phyloP scores from a whole-genome alignment of 768 basidiomycete species.

The Brasilioporus rufonigricans region DNA sequence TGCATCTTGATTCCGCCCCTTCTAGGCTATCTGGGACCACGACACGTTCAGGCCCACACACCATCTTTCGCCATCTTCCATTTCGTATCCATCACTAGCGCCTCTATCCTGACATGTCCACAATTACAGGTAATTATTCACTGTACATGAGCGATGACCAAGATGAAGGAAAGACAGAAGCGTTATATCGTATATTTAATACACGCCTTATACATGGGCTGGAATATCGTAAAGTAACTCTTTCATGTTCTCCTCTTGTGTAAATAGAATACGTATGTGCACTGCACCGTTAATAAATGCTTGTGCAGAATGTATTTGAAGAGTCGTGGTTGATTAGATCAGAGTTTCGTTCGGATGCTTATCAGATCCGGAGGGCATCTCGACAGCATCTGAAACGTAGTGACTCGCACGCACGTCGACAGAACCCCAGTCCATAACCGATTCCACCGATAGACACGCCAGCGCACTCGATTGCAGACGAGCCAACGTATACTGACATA shows the following conservation, averaged over 20 bases:
- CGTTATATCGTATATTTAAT: slow-evolving; percentile 11
- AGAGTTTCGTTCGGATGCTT: background rate
- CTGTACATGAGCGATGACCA: slow-evolving; percentile 9
- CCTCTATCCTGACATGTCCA: background rate
- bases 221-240: background rate
- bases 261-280: background rate
- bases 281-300: background rate
- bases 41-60: background rate
- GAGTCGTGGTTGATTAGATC: background rate
- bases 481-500: background rate
- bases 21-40: background rate
- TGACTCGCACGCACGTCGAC: background rate
- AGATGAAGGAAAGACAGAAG: slow-evolving; percentile 2
- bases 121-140: background rate
- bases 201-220: background rate
- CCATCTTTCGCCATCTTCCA: slow-evolving; percentile 12
- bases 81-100: slow-evolving; percentile 3
- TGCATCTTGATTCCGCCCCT: background rate
- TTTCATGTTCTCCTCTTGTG: background rate
- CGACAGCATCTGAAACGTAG: too few species aligned
- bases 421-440: too few species aligned
- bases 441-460: background rate
- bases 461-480: background rate
- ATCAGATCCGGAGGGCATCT: too few species aligned
- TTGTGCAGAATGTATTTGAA: background rate